Evolutionary conservation across 345 rosid genomes (phyloP).

Genomic region (Gossypium arboreum): DNA sequence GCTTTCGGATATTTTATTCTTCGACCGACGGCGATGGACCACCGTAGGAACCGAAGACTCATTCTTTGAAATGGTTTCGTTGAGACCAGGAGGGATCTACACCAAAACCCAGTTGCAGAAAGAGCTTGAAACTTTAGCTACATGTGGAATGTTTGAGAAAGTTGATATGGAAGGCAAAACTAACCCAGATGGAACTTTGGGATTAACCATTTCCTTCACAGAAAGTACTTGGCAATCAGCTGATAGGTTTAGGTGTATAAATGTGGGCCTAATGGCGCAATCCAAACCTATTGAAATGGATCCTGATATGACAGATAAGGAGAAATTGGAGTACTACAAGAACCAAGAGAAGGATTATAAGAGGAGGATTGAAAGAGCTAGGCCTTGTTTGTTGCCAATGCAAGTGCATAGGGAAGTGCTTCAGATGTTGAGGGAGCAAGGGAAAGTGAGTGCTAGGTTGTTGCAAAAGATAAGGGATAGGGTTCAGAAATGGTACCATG

Average conservation of each 20-base stretch:
- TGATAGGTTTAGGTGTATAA: slow-evolving; percentile 78
- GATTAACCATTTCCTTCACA: slow-evolving; percentile 57
- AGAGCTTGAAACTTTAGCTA: slow-evolving; percentile 85
- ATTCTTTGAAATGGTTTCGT: slow-evolving; percentile 93
- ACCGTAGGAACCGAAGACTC: slow-evolving; percentile 85
- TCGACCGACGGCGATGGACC: slow-evolving; percentile 52
- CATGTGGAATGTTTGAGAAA: slow-evolving; percentile 97
- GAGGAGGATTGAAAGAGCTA: slow-evolving; percentile 72
- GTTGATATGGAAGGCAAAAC: slow-evolving; percentile 88
- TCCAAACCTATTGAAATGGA: slow-evolving; percentile 90
- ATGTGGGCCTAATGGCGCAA: slow-evolving; percentile 82
- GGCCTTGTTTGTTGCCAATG: slow-evolving; percentile 72
- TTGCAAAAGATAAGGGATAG: slow-evolving; percentile 91
- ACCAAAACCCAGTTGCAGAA: slow-evolving; percentile 76
- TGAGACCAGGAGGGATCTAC: slow-evolving; percentile 79
- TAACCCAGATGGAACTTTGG: slow-evolving; percentile 76
- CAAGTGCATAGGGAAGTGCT: slow-evolving; percentile 55
- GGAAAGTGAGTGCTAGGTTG: slow-evolving; percentile 85
- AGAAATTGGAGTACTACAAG: slow-evolving; percentile 78
- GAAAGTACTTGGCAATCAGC: slow-evolving; percentile 98
- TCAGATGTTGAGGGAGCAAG: slow-evolving; percentile 71
- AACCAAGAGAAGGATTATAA: slow-evolving; percentile 87
- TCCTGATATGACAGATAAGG: slow-evolving; percentile 92
- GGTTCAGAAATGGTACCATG: slow-evolving; percentile 96
- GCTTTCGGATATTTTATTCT: slow-evolving; percentile 78